Conservation (phyloP, 2,329 filamentous ascomycete genomes). For the Aspergillus sp. region DNA sequence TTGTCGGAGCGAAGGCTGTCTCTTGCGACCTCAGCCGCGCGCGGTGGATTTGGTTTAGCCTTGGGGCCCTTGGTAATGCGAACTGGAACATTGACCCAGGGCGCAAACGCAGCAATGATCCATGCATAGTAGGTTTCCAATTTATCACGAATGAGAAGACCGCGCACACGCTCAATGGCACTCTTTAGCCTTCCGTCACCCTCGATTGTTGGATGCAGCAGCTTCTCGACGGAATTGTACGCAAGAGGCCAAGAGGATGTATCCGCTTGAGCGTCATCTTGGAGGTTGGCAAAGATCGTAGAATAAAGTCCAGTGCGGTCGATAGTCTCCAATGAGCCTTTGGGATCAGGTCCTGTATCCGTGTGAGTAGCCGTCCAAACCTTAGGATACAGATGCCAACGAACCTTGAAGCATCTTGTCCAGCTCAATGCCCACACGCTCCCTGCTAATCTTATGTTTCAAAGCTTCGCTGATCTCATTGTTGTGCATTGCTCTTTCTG, state of each 20-base stretch:
- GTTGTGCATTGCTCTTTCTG: slow-evolving; percentile 67
- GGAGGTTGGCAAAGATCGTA: slow-evolving; percentile 36
- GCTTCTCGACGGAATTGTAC: slow-evolving; percentile 55
- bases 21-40: slow-evolving; percentile 56
- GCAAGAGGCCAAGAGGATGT: slow-evolving; percentile 53
- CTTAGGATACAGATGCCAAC: slow-evolving; percentile 4
- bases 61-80: slow-evolving; percentile 32
- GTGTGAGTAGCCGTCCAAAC: neutral
- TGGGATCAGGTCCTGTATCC: slow-evolving; percentile 30
- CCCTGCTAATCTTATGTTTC: slow-evolving; percentile 81
- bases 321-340: slow-evolving; percentile 31
- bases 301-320: slow-evolving; percentile 31
- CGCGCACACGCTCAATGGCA: slow-evolving; percentile 22
- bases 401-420: slow-evolving; percentile 81
- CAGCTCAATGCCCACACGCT: slow-evolving; percentile 77
- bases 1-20: slow-evolving; percentile 76
- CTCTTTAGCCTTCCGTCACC: slow-evolving; percentile 43
- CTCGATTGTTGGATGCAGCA: slow-evolving; percentile 31
- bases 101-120: slow-evolving; percentile 65
- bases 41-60: slow-evolving; percentile 49
- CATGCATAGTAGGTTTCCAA: slow-evolving; percentile 66
- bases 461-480: slow-evolving; percentile 69
- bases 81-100: slow-evolving; percentile 54
- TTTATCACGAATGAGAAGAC: slow-evolving; percentile 52
- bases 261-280: slow-evolving; percentile 48